Conservation (phyloP, 371 early-diverging fungal species). For the Zopfochytrium polystomum region DNA sequence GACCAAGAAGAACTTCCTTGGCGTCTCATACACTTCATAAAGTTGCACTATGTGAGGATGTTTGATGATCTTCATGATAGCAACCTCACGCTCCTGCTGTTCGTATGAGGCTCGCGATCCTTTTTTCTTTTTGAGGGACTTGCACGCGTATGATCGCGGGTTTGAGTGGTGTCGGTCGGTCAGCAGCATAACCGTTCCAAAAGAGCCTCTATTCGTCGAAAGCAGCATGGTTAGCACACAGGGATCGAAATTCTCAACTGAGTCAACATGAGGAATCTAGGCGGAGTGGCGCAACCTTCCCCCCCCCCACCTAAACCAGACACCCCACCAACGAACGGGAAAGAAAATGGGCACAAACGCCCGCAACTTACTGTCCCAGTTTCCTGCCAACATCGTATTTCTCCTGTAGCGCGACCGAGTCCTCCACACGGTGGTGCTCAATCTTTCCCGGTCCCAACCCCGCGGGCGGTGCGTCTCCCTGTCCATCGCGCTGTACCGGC, state of each 20-base stretch:
- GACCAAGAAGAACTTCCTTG: slow-evolving; percentile 42
- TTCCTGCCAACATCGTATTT: slow-evolving; percentile 34
- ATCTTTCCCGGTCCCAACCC: too few species aligned
- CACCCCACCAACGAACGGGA: slow-evolving; percentile 16
- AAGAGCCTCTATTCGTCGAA: slow-evolving; percentile 41
- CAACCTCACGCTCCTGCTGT: slow-evolving; percentile 45
- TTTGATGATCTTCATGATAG: slow-evolving; percentile 43
- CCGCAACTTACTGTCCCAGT: slow-evolving; percentile 44
- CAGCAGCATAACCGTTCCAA: slow-evolving; percentile 45
- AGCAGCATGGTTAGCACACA: too few species aligned
- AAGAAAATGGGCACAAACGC: too few species aligned
- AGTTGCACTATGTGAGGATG: slow-evolving; percentile 44
- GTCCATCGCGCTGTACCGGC: too few species aligned
- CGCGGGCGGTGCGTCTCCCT: too few species aligned
- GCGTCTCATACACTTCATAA: slow-evolving; percentile 45
- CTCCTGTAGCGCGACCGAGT: slow-evolving; percentile 19
- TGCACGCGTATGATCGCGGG: slow-evolving; percentile 38
- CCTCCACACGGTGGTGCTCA: slow-evolving; percentile 23
- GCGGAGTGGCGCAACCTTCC: background rate
- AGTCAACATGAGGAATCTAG: too few species aligned
- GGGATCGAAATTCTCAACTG: too few species aligned
- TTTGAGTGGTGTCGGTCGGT: slow-evolving; percentile 30
- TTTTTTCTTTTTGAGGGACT: slow-evolving; percentile 39
- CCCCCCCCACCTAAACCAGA: background rate
- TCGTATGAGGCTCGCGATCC: slow-evolving; percentile 35